A percentile compares a stretch with the other conserved stretches of the same genome.
Evolutionary conservation across 176 grass and related monocot genomes (phyloP).

Genomic region (Eleusine indica): DNA sequence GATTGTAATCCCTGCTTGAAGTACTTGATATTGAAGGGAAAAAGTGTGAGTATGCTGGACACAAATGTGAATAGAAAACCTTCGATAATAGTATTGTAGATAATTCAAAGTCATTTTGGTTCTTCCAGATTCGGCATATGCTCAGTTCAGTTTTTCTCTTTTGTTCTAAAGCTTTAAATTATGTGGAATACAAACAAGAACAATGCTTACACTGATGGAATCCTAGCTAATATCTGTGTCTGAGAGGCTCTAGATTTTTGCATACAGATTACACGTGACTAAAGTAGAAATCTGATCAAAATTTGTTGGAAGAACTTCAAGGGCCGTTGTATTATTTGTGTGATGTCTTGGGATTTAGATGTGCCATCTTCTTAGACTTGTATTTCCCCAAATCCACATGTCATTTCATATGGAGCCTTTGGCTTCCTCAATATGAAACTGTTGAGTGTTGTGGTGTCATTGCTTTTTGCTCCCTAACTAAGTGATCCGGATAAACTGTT

Average conservation of each 20-base stretch:
- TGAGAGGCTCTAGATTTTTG: constrained; percentile 27
- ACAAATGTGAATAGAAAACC: constrained; percentile 4
- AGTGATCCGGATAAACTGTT: constrained; percentile 31
- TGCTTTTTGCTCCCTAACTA: constrained; percentile 34
- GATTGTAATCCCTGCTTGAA: background rate
- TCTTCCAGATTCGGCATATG: constrained; percentile 13
- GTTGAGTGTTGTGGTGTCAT: constrained; percentile 1
- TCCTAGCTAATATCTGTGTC: constrained; percentile 31
- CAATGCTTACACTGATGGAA: constrained; percentile 25
- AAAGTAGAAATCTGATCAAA: constrained; percentile 28
- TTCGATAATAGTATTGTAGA: background rate
- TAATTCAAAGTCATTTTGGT: background rate
- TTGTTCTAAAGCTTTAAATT: constrained; percentile 32
- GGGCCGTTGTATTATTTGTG: background rate
- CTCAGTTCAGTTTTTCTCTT: constrained; percentile 3
- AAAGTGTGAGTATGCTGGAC: background rate
- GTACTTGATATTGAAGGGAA: background rate
- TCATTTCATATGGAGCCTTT: constrained; percentile 21
- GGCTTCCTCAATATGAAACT: constrained; percentile 11
- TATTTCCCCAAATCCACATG: background rate
- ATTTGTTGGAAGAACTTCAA: constrained; percentile 24
- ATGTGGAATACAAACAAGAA: constrained; percentile 32
- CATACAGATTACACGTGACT: constrained; percentile 26
- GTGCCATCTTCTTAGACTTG: constrained; percentile 10
- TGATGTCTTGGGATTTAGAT: constrained; percentile 9